Evolutionary conservation across 306 rosid genomes (phyloP).

Genomic region (Dryas alaskensis): DNA sequence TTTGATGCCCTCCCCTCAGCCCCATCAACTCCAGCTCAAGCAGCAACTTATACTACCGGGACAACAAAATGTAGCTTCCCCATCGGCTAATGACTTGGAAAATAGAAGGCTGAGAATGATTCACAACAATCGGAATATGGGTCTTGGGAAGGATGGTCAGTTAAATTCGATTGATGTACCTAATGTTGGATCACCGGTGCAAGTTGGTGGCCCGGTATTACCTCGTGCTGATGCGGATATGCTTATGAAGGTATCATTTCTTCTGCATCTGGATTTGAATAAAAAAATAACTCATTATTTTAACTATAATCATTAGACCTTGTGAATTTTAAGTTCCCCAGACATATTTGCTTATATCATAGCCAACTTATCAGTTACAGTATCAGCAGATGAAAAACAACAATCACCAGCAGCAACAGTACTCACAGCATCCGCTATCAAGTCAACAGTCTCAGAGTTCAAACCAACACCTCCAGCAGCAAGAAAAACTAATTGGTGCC

Average conservation of each 20-base stretch:
- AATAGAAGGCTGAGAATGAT: slow-evolving; percentile 36
- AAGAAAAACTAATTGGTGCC: slow-evolving; percentile 42
- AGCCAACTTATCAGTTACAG: slow-evolving; percentile 25
- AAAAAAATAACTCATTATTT: neutral
- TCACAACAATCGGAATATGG: slow-evolving; percentile 40
- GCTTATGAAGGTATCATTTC: slow-evolving; percentile 45
- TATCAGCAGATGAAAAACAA: slow-evolving; percentile 44
- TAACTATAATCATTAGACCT: neutral
- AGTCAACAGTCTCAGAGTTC: slow-evolving; percentile 48
- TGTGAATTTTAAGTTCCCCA: slow-evolving; percentile 10
- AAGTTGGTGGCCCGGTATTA: slow-evolving; percentile 44
- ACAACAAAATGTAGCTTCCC: slow-evolving; percentile 45
- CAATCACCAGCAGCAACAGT: slow-evolving; percentile 47
- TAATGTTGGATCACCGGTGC: slow-evolving; percentile 41
- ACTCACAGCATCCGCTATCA: slow-evolving; percentile 42
- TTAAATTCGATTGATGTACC: slow-evolving; percentile 39
- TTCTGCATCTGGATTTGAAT: slow-evolving; percentile 20
- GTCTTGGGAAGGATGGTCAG: slow-evolving; percentile 47
- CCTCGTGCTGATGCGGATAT: slow-evolving; percentile 46
- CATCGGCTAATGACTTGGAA: slow-evolving; percentile 46
- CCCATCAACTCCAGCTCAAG: slow-evolving; percentile 48
- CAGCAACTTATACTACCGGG: slow-evolving; percentile 57
- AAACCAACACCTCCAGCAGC: slow-evolving; percentile 42
- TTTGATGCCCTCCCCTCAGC: slow-evolving; percentile 50
- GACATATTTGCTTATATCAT: slow-evolving; percentile 19